A percentile compares a stretch with the other conserved stretches of the same genome.
phyloP scores from a whole-genome alignment of 2,329 filamentous ascomycete genomes.

The Aspergillus novofumigatus region DNA sequence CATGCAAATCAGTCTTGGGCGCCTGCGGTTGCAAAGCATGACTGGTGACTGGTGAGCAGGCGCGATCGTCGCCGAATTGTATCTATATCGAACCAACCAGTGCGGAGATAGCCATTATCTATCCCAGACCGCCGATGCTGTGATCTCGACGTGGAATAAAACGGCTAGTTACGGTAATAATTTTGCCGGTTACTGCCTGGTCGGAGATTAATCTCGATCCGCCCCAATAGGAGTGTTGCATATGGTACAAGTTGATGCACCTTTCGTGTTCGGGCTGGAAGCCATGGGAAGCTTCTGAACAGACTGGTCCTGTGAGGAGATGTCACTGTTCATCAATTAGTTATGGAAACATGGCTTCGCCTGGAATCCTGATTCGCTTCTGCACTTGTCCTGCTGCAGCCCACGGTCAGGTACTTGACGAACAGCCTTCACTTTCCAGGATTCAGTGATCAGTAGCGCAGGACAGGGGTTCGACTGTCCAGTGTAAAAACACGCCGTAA shows the following conservation, averaged over 20 bases:
- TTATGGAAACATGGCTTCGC: neutral
- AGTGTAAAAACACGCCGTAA: neutral
- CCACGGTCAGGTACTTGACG: neutral
- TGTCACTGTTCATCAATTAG: neutral
- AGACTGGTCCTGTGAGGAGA: neutral
- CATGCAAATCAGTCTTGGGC: conserved; percentile 6
- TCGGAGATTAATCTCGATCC: conserved; percentile 3
- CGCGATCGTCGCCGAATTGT: conserved; percentile 9
- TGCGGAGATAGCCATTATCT: conserved; percentile 4
- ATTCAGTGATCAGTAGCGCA: neutral
- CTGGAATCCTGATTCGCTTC: neutral
- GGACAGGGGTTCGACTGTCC: neutral
- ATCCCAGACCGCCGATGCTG: conserved; percentile 9
- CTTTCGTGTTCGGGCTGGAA: neutral
- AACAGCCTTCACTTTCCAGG: neutral
- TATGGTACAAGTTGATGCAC: neutral
- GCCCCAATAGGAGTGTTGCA: conserved; percentile 1
- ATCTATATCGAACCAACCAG: conserved; percentile 2
- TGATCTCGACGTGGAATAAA: neutral
- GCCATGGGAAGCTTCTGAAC: neutral
- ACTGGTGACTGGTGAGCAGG: neutral
- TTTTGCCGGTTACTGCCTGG: conserved; percentile 6
- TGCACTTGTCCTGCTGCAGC: neutral
- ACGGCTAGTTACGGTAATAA: conserved; percentile 12
- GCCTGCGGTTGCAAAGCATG: conserved; percentile 3